phyloP scores from a whole-genome alignment of 768 basidiomycete species.

The Gelatoporia subvermispora region DNA sequence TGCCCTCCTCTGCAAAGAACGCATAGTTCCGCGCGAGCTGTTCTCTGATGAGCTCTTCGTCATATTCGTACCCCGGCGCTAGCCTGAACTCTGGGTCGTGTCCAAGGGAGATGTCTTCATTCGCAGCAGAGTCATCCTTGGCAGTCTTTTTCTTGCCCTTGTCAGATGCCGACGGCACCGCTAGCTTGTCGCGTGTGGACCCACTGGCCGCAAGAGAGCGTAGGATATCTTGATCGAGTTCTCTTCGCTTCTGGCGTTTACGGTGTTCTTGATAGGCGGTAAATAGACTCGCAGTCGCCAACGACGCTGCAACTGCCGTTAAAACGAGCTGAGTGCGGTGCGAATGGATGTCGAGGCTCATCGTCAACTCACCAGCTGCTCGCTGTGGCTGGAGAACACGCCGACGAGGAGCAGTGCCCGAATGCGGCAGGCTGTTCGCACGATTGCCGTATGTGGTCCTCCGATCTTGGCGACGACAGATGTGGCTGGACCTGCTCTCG shows the following conservation, averaged over 20 bases:
- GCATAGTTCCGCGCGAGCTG: conserved; percentile 91
- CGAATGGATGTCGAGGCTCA: conserved; percentile 31
- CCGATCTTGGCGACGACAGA: not conserved
- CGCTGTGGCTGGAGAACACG: not conserved
- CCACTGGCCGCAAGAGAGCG: conserved; percentile 37
- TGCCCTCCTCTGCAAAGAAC: conserved; percentile 88
- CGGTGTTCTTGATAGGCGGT: conserved; percentile 50
- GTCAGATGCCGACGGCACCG: not conserved
- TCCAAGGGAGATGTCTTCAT: conserved; percentile 6
- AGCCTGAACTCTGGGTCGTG: not conserved
- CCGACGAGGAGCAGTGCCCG: not conserved
- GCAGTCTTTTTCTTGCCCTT: not conserved
- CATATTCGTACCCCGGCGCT: conserved; percentile 34
- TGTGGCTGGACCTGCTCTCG: not conserved
- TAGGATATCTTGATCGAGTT: conserved; percentile 53
- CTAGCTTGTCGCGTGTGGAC: not conserved
- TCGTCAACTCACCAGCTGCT: not conserved
- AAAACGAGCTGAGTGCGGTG: conserved; percentile 63
- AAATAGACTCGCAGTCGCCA: conserved; percentile 55
- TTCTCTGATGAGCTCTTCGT: conserved; percentile 82
- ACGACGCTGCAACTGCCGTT: conserved; percentile 60
- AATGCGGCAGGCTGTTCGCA: not conserved
- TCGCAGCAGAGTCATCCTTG: not conserved
- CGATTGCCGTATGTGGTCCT: not conserved
- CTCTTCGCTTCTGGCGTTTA: conserved; percentile 40